Evolutionary conservation across 2,329 filamentous ascomycete species (phyloP), one percentile per base, ranked within the genome.

Genomic region (Cladosporium velox): DNA sequence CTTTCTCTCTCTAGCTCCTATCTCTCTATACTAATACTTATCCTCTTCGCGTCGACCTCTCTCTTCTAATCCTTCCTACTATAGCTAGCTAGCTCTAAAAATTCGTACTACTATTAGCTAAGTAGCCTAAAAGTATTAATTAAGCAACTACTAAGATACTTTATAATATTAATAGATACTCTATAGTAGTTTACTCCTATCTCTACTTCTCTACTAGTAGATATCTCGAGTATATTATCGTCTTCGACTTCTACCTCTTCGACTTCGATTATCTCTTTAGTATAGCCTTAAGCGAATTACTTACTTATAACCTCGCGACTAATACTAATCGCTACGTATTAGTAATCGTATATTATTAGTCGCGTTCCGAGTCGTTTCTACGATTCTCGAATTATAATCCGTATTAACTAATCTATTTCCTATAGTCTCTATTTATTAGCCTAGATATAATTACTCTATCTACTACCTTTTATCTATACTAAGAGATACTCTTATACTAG

Each of bases 121-220:
- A 71, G 71, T 65, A 63, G 59, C 58, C 64, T 34, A 57, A 73
- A 73, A 49, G 64, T 66, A 6, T 73, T 44, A 44, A 73, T 71
- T 11, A 44, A 72, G 14, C 64, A 65, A 73, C 34, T 28, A 28
- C 28, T 28, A 5, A 28, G 28, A 28, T 28, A 5, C 28, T 28
- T 28, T 5, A 28, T 32, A 41, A 72, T 70, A 34, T 73, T 61
- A 6, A 70, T 64, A 3, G 59, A 68, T n/a, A 72, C 66, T 38
- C 68, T 67, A 28, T 67, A 67, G 10, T 64, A 59, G 41, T 67
- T 66, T 5, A n/a, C 66, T 24, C 64, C 59, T 32, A 65, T 69
- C 67, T 65, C 67, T 65, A 18, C 64, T 28, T 35, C 21, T 55
- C n/a, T 65, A 67, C 44, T 44, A 65, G 14, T 65, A 34, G 38